Evolutionary conservation across 176 grass and related monocot species (phyloP), one percentile per base, ranked within the genome.

Genomic region (Musa schizocarpa): DNA sequence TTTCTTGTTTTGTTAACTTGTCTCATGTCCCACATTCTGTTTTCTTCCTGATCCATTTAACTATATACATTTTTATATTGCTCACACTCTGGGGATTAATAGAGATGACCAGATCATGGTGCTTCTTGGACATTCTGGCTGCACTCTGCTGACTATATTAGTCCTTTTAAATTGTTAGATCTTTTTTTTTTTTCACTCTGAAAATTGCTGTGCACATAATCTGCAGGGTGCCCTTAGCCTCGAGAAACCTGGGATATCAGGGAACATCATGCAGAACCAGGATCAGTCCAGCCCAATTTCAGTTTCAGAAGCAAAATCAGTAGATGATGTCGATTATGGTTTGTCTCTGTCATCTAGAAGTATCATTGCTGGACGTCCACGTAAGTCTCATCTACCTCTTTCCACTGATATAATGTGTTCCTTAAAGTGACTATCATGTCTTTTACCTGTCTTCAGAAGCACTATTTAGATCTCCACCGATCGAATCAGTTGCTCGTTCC

Each of bases 401-500:
- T 76, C 72, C 63, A 71, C 77, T 29, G 54, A 77, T 69, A 21
- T 78, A 43, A 69, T 61, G 57, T 57, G 22, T 19, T 52, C 48
- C 13, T 13, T 55, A 34, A 21, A 68, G 24, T 68, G 13, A 68
- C 65, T 43, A 68, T 34, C 13, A 68, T 16, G 24, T 48, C 27
- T 13, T 63, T 17, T 61, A 7, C 52, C 24, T 26, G 24, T 34
- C 13, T 76, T 77, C 90, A 96, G 93, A 96, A 83, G 77, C 85
- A 43, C 62, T 96, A 51, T 96, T 85, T 3, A 88, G 93, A 29
- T 96, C 88, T 80, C 77, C 86, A 0, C 84, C 82, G 71, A 93
- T 98, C 0, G 86, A 86, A 54, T 94, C 95, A 10, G 83, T 94
- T 84, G 89, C 90, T 83, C 76, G 90, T 10, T 92, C 88, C 5